Base-by-base conservation (phyloP, 805 yeast species). In the Candida anglica region DNA sequence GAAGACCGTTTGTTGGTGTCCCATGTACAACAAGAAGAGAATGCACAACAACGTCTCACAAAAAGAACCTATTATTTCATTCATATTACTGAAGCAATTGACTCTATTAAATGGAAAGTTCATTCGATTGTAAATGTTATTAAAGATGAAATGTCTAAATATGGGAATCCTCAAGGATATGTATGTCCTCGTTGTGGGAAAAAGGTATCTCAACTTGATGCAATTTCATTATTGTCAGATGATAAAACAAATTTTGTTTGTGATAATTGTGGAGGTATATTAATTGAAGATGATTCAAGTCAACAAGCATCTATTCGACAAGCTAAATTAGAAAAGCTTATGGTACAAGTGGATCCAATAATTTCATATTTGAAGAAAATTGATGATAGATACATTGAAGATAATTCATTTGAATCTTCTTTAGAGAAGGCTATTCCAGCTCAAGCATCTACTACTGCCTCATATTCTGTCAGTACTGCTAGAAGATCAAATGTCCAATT, bases 71-170 rank as follows among this genome's bases (percentile, higher is more conserved):
- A 87, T 49, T 93, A 82, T 61, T 93, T 76, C 57, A 81, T 91
- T 35, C 96, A 87, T 52, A 78, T 76, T 53, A 86, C 96, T 3
- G 95, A 88, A 56, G 95, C 98, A 0, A 86, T 93, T 26, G 98
- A 93, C 61, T 79, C 96, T 3, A 79, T 93, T 53, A 93, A 93
- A 60, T 93, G 98, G 98, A 88, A 89, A 52, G 85, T 91, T 39
- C 96, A 91, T 56, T 77, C 85, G 30, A 73, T 93, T 18, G 97
- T 86, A 10, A 81, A 81, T 46, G 57, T 71, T 35, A 69, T 89
- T 36, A 86, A 86, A 52, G 86, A 83, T 42, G 95, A 88, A 49
- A 74, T 91, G 62, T 80, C 86, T 33, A 84, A 79, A 43, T 85
- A 82, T 48, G 79, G 87, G 17, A 89, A 87, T 46, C 95, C 97